phyloP scores from a whole-genome alignment of 306 rosid genomes.

The Bauhinia variegata region DNA sequence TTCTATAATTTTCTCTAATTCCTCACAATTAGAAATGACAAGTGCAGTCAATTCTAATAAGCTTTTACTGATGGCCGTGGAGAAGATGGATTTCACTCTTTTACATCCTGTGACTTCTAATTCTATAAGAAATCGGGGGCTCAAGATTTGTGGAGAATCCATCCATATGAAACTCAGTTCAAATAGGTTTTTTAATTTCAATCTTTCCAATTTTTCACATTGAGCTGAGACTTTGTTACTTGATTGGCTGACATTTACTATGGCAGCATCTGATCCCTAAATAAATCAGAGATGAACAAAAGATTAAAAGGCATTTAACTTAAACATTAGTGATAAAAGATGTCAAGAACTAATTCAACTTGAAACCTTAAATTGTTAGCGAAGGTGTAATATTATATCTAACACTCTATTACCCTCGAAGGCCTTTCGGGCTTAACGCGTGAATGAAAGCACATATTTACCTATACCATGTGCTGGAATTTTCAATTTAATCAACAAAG shows the following conservation, averaged over 20 bases:
- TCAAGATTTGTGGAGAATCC: background rate
- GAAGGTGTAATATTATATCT: too few relatives aligned
- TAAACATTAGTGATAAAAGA: too few relatives aligned
- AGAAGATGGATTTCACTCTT: background rate
- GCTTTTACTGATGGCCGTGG: background rate
- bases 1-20: slow-evolving; percentile 6
- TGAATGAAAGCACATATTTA: too few relatives aligned
- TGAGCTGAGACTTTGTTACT: background rate
- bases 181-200: background rate
- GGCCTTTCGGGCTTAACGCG: too few relatives aligned
- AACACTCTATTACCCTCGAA: too few relatives aligned
- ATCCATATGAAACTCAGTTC: background rate
- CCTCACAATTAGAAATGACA: background rate
- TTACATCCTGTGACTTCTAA: background rate
- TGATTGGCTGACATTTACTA: background rate
- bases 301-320: background rate
- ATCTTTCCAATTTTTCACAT: background rate
- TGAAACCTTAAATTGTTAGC: too few relatives aligned
- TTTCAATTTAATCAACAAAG: too few relatives aligned
- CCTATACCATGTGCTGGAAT: too few relatives aligned
- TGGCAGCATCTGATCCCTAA: background rate
- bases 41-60: background rate
- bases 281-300: background rate
- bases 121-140: background rate
- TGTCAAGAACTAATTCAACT: too few relatives aligned